Base-by-base conservation (phyloP, 2,329 filamentous ascomycete species). In the Phaeomoniella chlamydospora region DNA sequence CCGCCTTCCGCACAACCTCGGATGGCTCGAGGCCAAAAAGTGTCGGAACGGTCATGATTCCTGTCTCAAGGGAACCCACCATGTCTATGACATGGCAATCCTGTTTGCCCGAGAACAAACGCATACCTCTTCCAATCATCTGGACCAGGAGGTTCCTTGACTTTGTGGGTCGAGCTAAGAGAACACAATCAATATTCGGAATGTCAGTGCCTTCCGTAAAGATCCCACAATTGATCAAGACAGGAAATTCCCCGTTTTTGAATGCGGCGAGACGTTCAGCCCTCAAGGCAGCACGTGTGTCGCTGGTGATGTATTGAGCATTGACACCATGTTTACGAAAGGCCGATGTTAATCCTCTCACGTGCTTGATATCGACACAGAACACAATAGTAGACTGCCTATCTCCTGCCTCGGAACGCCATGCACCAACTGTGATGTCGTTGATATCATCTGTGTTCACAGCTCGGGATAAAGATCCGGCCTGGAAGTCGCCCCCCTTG, bases 201-300 rank as follows among this genome's bases (percentile, higher is more conserved):
- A 98, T 94, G 50, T 98, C 90, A 1, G 90, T 98, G 2, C 90
- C 90, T 61, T 98, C 90, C 0, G 88, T 96, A 50, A 94, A 96
- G 29, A 98, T 82, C 5, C 87, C 87, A 51, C 90, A 96, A 53
- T 98, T 98, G 35, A 98, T 62, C 11, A 98, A 68, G 1, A 98
- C 84, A 0, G 85, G 84, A 43, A 83, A 96, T 31, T 86, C 72
- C 5, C 77, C 72, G 2, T 64, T 68, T 44, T 72, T 80, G 57
- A 98, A 98, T 2, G 72, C 73, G 18, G 83, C 76, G 2, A 98
- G 66, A 1, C 74, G 73, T 35, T 79, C 67, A 35, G 73, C 70
- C 31, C 90, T 73, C 35, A 78, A 67, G n/a, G 71, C 55, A 40
- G 72, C 74, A 5, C 72, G 67, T 0, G 90, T 96, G 16, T 82